Percentiles rank a stretch among this genome's conserved stretches.
These are phyloP conservation scores for Ogataea populi-albae DNA, from an alignment of 805 yeast species.

Conservation along the genomic window DNA sequence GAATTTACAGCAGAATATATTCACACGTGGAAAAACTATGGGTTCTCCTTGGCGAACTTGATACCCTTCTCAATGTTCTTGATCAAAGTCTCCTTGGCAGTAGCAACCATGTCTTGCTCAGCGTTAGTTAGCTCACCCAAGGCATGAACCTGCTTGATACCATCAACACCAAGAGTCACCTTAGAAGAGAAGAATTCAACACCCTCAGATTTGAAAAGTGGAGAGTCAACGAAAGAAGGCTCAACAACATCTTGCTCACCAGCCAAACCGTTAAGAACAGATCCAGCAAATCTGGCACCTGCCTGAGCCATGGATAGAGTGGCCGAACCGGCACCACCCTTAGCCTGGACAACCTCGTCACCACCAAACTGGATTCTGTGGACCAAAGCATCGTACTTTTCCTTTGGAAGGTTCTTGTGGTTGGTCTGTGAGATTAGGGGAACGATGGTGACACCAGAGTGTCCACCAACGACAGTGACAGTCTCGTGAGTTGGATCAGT, in stretches of 20 bases:
- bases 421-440: slow-evolving; percentile 85
- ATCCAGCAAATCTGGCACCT: slow-evolving; percentile 70
- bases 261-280: slow-evolving; percentile 55
- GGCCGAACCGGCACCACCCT: slow-evolving; percentile 81
- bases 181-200: slow-evolving; percentile 94
- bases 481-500: slow-evolving; percentile 76
- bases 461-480: slow-evolving; percentile 94
- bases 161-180: slow-evolving; percentile 89
- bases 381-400: slow-evolving; percentile 63
- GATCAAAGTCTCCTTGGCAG: slow-evolving; percentile 85
- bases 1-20: no score
- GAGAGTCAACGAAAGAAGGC: slow-evolving; percentile 65
- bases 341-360: slow-evolving; percentile 85
- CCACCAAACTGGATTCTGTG: slow-evolving; percentile 93
- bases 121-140: slow-evolving; percentile 69
- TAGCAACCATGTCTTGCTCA: slow-evolving; percentile 80
- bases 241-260: slow-evolving; percentile 48
- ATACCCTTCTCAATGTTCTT: slow-evolving; percentile 93
- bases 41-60: slow-evolving; percentile 74
- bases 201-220: slow-evolving; percentile 82
- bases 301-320: slow-evolving; percentile 86
- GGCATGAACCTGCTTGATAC: slow-evolving; percentile 78
- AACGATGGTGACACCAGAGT: slow-evolving; percentile 94
- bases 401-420: slow-evolving; percentile 63
- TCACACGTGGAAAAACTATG: slow-evolving; percentile 43